phyloP scores from a whole-genome alignment of 2,329 filamentous ascomycete genomes.

The Claviceps africana region DNA sequence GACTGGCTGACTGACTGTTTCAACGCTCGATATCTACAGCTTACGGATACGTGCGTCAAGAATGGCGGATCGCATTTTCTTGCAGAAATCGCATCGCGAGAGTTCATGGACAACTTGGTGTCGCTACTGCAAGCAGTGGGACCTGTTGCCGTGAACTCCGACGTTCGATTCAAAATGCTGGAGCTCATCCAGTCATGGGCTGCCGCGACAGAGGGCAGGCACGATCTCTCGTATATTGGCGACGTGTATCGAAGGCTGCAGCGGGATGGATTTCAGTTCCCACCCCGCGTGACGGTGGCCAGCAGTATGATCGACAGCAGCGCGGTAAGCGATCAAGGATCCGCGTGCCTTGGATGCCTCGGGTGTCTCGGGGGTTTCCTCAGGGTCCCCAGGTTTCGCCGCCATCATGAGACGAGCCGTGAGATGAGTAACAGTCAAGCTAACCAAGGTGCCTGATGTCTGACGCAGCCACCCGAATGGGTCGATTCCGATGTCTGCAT shows the following conservation, averaged over 20 bases:
- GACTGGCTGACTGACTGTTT: neutral
- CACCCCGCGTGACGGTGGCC: constrained; percentile 72
- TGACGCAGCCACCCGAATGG: constrained; percentile 76
- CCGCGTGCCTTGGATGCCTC: neutral
- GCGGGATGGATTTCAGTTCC: constrained; percentile 76
- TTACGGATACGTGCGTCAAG: constrained; percentile 97
- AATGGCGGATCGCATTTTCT: constrained; percentile 95
- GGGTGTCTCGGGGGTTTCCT: too few species aligned
- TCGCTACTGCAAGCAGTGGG: constrained; percentile 77
- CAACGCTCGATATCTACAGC: constrained; percentile 34
- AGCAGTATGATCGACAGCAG: constrained; percentile 97
- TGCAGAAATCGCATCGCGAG: constrained; percentile 83
- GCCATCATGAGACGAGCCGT: neutral
- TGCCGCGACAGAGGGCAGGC: constrained; percentile 69
- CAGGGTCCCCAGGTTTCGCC: neutral
- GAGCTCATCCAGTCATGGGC: constrained; percentile 93
- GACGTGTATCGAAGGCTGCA: constrained; percentile 77
- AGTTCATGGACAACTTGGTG: constrained; percentile 95
- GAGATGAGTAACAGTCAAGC: neutral
- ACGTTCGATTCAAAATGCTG: constrained; percentile 80
- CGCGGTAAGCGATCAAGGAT: constrained; percentile 43
- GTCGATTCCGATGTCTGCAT: constrained; percentile 96
- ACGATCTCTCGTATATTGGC: constrained; percentile 71
- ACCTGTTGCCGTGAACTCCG: constrained; percentile 58
- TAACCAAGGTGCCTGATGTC: neutral